Conservation (phyloP, 2,329 filamentous ascomycete genomes). For the Dothistroma septosporum region DNA sequence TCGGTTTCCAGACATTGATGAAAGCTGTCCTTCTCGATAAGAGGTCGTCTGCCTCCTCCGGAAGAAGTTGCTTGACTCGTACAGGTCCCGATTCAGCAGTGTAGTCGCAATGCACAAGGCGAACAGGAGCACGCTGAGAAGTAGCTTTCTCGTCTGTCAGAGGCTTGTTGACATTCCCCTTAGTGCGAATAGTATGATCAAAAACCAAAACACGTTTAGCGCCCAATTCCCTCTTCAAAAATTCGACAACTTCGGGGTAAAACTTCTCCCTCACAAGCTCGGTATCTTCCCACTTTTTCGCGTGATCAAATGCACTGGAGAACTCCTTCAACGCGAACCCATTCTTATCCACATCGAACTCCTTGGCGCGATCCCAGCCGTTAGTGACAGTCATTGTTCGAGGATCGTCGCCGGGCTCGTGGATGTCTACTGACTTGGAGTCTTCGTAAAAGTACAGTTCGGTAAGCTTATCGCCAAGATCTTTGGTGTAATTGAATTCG, state of each 20-base stretch:
- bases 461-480: constrained; percentile 38
- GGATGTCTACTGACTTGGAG: constrained; percentile 38
- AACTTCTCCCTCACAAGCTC: constrained; percentile 41
- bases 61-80: constrained; percentile 44
- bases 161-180: constrained; percentile 32
- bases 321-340: constrained; percentile 47
- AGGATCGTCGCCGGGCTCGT: constrained; percentile 40
- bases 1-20: constrained; percentile 52
- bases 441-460: constrained; percentile 43
- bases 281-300: constrained; percentile 40
- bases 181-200: constrained; percentile 48
- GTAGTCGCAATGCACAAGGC: constrained; percentile 52
- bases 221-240: constrained; percentile 44
- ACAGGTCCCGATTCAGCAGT: constrained; percentile 43
- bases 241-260: constrained; percentile 46
- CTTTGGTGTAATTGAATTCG: constrained; percentile 47
- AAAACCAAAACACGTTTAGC: constrained; percentile 47
- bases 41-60: constrained; percentile 41
- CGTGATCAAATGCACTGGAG: constrained; percentile 5
- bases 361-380: constrained; percentile 41
- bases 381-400: constrained; percentile 41
- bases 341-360: constrained; percentile 45
- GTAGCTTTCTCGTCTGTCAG: constrained; percentile 36
- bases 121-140: constrained; percentile 44
- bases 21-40: constrained; percentile 47